These are phyloP conservation scores for Coemansia sp. DNA, from an alignment of 192 early-diverging fungal species.

Conservation along the genomic window DNA sequence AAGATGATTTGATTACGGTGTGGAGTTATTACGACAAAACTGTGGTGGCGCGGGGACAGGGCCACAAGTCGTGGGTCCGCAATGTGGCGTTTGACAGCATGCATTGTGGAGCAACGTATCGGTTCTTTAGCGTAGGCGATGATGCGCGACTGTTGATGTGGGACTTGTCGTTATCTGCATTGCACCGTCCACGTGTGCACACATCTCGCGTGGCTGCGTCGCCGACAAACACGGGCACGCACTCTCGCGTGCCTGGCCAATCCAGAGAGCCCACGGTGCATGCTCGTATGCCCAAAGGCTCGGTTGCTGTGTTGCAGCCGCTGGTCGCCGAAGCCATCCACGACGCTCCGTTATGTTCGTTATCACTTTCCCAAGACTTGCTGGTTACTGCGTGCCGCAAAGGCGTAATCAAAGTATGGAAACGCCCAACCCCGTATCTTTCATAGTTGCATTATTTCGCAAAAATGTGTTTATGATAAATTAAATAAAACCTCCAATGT, in stretches of 20 bases:
- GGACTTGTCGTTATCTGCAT: constrained; percentile 82
- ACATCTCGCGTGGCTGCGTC: not conserved
- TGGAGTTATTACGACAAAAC: constrained; percentile 78
- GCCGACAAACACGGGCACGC: not conserved
- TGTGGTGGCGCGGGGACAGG: constrained; percentile 85
- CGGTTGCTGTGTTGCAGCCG: constrained; percentile 72
- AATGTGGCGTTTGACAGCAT: constrained; percentile 81
- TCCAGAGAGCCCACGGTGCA: constrained; percentile 10
- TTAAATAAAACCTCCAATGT: no score
- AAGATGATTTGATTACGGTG: constrained; percentile 90
- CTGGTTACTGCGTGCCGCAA: constrained; percentile 72
- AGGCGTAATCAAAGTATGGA: constrained; percentile 76
- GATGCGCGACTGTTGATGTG: constrained; percentile 85
- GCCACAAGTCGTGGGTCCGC: constrained; percentile 89
- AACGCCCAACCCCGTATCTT: constrained; percentile 51
- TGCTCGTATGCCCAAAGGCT: constrained; percentile 20
- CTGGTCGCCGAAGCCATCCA: constrained; percentile 66
- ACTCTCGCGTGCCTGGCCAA: no score
- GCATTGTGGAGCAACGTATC: constrained; percentile 75
- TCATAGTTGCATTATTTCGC: no score
- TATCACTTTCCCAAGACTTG: constrained; percentile 69
- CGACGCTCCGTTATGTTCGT: constrained; percentile 58
- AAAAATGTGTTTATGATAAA: no score
- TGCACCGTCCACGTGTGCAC: constrained; percentile 70
- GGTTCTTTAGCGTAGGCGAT: constrained; percentile 89